phyloP scores from a whole-genome alignment of 257 asterid genomes.

The Asclepias syriaca region DNA sequence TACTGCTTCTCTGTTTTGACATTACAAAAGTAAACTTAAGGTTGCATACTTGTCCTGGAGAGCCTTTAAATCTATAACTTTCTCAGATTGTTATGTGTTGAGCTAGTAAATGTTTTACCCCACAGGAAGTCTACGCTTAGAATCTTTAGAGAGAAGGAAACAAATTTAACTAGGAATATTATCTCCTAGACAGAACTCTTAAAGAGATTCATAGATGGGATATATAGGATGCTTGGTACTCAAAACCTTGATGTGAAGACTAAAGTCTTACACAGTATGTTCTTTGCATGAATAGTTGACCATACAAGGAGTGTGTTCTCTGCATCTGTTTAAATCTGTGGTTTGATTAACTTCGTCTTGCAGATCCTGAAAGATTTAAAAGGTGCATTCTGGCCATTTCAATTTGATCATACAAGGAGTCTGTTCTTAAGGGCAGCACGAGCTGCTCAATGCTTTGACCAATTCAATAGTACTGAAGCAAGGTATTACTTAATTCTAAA shows the following conservation, averaged over 20 bases:
- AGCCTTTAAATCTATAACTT: too few species aligned
- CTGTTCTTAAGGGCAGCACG: conserved; percentile 79
- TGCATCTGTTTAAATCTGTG: background rate
- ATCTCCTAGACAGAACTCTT: too few species aligned
- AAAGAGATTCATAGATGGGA: too few species aligned
- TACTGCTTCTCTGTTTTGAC: background rate
- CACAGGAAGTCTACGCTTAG: too few species aligned
- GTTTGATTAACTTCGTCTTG: conserved; percentile 11
- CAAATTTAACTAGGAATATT: too few species aligned
- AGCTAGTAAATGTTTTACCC: too few species aligned
- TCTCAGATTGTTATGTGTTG: too few species aligned
- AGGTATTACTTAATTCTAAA: conserved; percentile 30
- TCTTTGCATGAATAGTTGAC: too few species aligned
- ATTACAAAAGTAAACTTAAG: background rate
- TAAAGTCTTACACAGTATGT: too few species aligned
- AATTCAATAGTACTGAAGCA: conserved; percentile 31
- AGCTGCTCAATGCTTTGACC: conserved; percentile 63
- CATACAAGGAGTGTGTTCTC: background rate
- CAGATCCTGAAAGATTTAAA: conserved; percentile 73
- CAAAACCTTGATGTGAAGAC: too few species aligned
- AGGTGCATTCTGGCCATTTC: conserved; percentile 85
- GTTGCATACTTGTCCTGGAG: background rate
- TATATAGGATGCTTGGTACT: too few species aligned
- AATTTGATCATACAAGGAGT: conserved; percentile 49
- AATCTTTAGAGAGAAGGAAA: too few species aligned